Percentiles rank a stretch among this genome's conserved stretches.
Evolutionary conservation across 192 early-diverging fungal species (phyloP).

Genomic region (Backusella tarrabulga): DNA sequence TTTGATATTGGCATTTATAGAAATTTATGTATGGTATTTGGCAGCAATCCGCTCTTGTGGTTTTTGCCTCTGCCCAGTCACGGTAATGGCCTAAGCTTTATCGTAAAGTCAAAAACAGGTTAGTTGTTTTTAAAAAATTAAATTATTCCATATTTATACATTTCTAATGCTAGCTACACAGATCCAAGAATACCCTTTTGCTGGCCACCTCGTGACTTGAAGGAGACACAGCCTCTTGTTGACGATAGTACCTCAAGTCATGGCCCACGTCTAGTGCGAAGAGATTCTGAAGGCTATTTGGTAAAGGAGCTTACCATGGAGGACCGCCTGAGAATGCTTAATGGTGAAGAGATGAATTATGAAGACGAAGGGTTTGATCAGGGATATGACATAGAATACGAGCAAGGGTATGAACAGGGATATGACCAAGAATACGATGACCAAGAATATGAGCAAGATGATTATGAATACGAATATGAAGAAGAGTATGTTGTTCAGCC

Average conservation of each 20-base stretch:
- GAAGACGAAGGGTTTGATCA: not conserved
- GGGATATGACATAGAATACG: not conserved
- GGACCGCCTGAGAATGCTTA: conserved; percentile 28
- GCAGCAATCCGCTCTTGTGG: conserved; percentile 63
- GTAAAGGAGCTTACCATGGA: conserved; percentile 34
- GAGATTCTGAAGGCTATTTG: conserved; percentile 42
- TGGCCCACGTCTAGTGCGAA: conserved; percentile 22
- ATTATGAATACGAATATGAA: not conserved
- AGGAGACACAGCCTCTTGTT: conserved; percentile 11
- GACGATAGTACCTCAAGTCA: not conserved
- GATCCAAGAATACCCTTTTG: conserved; percentile 19
- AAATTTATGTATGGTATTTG: conserved; percentile 78
- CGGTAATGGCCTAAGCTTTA: conserved; percentile 70
- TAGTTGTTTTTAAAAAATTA: not conserved
- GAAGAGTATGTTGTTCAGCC: not conserved
- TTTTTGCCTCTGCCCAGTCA: conserved; percentile 56
- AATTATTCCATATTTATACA: conserved; percentile 2
- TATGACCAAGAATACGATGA: not conserved
- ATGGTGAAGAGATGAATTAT: not conserved
- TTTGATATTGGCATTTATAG: conserved; percentile 75
- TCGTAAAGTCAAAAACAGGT: conserved; percentile 49
- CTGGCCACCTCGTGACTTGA: conserved; percentile 36
- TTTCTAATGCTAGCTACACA: conserved; percentile 4
- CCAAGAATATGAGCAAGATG: not conserved
- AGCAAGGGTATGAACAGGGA: not conserved